phyloP scores from a whole-genome alignment of 139 green algal species.

The Chlamydomonas sphaeroides region DNA sequence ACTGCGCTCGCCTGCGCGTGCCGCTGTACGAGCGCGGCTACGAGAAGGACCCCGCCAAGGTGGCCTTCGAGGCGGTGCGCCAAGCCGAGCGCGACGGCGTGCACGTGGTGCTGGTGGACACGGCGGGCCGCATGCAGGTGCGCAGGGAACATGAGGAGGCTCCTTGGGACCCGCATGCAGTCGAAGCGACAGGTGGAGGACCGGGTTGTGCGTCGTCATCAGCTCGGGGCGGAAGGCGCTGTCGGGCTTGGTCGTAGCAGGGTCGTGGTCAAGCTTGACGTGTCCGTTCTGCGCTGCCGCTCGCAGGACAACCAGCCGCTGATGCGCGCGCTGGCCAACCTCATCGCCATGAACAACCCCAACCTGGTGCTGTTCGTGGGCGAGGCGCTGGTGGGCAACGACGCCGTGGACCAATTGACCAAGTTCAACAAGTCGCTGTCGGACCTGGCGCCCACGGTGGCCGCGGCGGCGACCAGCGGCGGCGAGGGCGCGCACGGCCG shows the following conservation, averaged over 20 bases:
- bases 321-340: constrained; percentile 95
- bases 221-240: no score
- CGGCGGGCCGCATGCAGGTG: constrained; percentile 89
- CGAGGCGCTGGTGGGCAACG: constrained; percentile 98
- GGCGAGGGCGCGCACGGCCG: neutral
- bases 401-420: constrained; percentile 98
- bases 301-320: constrained; percentile 99
- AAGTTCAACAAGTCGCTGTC: constrained; percentile 93
- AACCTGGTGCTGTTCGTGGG: constrained; percentile 99
- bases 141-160: neutral
- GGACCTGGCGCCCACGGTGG: constrained; percentile 47
- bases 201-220: no score
- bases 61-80: constrained; percentile 90
- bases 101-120: constrained; percentile 99
- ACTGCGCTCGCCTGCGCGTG: constrained; percentile 88
- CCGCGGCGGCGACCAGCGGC: neutral
- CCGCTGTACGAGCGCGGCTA: constrained; percentile 98
- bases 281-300: neutral
- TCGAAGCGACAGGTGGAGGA: no score
- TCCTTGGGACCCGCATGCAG: neutral
- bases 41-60: constrained; percentile 95
- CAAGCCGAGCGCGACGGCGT: constrained; percentile 79
- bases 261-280: no score
- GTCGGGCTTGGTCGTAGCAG: no score
- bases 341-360: constrained; percentile 94